Evolutionary conservation across 495 filamentous ascomycete species (phyloP).

Genomic region (Penicillium roqueforti): DNA sequence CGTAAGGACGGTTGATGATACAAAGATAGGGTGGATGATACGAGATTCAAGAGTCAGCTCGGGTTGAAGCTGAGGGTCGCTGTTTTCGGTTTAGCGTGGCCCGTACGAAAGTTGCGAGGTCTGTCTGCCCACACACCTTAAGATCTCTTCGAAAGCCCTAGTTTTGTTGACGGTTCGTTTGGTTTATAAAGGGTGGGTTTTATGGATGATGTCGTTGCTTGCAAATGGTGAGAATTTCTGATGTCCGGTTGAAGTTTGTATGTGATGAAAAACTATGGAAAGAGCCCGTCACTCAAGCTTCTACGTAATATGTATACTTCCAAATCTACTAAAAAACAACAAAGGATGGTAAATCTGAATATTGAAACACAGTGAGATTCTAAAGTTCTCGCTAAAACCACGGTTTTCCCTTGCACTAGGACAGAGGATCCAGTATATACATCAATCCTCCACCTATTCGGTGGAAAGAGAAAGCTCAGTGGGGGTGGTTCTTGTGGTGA

Average conservation of each 20-base stretch:
- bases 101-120: conserved; percentile 18
- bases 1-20: conserved; percentile 21
- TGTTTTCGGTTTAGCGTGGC: conserved; percentile 43
- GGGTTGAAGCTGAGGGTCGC: conserved; percentile 41
- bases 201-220: background rate
- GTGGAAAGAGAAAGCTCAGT: conserved; percentile 54
- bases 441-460: conserved; percentile 31
- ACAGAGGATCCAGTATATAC: conserved; percentile 38
- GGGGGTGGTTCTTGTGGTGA: conserved; percentile 99
- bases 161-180: background rate
- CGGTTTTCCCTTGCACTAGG: conserved; percentile 30
- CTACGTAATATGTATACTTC: background rate
- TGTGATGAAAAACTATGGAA: background rate
- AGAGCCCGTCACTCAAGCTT: background rate
- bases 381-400: conserved; percentile 27
- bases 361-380: conserved; percentile 30
- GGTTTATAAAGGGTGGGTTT: background rate
- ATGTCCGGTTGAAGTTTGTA: background rate
- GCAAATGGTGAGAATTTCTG: background rate
- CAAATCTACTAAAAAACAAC: background rate
- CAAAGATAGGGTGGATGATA: conserved; percentile 23
- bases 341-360: conserved; percentile 7
- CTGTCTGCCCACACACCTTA: conserved; percentile 8
- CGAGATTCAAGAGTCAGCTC: conserved; percentile 24
- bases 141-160: background rate